Conservation (phyloP, 306 rosid species). For the Rosa lucieae region DNA sequence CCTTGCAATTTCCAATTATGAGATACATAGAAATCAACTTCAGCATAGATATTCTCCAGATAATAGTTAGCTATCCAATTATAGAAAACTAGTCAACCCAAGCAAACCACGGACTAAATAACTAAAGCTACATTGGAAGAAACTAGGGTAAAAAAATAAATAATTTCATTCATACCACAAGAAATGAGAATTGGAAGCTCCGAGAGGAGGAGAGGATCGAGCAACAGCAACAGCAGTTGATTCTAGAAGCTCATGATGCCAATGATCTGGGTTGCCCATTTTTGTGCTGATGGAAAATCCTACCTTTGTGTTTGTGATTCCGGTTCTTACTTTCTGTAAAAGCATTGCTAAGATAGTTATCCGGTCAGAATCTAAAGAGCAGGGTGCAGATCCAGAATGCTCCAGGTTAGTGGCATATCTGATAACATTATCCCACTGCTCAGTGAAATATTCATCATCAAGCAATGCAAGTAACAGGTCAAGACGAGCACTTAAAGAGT, state of each 20-base stretch:
- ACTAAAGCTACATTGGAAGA: neutral
- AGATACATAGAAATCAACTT: slow-evolving; percentile 3
- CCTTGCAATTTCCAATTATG: neutral
- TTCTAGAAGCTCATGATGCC: slow-evolving; percentile 74
- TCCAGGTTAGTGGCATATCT: slow-evolving; percentile 51
- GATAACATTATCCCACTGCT: slow-evolving; percentile 72
- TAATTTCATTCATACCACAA: slow-evolving; percentile 52
- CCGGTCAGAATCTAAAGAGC: slow-evolving; percentile 44
- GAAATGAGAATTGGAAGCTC: slow-evolving; percentile 59
- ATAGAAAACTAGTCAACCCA: neutral
- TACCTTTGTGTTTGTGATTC: slow-evolving; percentile 42
- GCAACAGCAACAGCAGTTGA: slow-evolving; percentile 66
- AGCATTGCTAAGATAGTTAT: slow-evolving; percentile 69
- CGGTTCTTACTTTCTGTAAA: slow-evolving; percentile 63
- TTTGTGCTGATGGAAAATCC: slow-evolving; percentile 33
- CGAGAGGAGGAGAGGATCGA: slow-evolving; percentile 46
- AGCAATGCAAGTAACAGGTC: slow-evolving; percentile 77
- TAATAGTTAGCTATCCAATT: neutral
- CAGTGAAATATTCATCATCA: slow-evolving; percentile 77
- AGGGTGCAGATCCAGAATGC: slow-evolving; percentile 40
- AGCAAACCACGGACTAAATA: neutral
- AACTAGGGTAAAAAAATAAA: neutral
- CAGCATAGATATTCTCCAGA: neutral
- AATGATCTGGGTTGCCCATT: slow-evolving; percentile 47
- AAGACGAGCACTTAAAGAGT: slow-evolving; percentile 57